Percentiles rank a stretch among this genome's conserved stretches.
Conservation (phyloP, 176 grass and related monocot genomes). For the Oropetium thomaeum region DNA sequence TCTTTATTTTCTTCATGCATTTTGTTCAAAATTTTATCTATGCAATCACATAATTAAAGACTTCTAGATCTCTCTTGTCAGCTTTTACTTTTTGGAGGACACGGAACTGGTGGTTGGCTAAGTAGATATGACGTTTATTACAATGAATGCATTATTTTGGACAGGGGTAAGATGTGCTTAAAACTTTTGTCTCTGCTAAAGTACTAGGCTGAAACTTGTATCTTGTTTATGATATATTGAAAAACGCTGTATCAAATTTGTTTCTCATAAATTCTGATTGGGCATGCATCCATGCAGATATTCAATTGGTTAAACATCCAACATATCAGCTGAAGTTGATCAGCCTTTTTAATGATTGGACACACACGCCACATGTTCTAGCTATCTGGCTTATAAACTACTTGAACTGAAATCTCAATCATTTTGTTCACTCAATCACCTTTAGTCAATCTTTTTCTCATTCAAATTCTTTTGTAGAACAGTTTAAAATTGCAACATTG, state of each 20-base stretch:
- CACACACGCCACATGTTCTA: background rate
- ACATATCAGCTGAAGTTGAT: background rate
- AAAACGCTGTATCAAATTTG: background rate
- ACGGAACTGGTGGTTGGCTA: conserved; percentile 94
- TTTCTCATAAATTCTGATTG: background rate
- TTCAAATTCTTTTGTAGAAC: background rate
- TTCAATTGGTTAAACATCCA: background rate
- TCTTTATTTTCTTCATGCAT: conserved; percentile 5
- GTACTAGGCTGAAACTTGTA: background rate
- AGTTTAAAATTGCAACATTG: background rate
- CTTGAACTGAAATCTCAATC: background rate
- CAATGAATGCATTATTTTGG: conserved; percentile 94
- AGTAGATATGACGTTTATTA: conserved; percentile 97
- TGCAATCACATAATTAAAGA: conserved; percentile 23
- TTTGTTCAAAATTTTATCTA: background rate
- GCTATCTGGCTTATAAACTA: background rate
- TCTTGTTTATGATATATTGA: background rate
- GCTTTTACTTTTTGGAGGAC: conserved; percentile 96
- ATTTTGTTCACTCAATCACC: background rate
- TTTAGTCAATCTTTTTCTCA: background rate
- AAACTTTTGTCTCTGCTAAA: background rate
- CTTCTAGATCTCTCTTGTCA: conserved; percentile 37
- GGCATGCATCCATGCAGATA: background rate
- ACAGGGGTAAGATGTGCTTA: conserved; percentile 64
- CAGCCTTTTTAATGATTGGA: conserved; percentile 4